Base-by-base conservation (phyloP, 106 monocot genomes). In the Hemerocallis citrina region DNA sequence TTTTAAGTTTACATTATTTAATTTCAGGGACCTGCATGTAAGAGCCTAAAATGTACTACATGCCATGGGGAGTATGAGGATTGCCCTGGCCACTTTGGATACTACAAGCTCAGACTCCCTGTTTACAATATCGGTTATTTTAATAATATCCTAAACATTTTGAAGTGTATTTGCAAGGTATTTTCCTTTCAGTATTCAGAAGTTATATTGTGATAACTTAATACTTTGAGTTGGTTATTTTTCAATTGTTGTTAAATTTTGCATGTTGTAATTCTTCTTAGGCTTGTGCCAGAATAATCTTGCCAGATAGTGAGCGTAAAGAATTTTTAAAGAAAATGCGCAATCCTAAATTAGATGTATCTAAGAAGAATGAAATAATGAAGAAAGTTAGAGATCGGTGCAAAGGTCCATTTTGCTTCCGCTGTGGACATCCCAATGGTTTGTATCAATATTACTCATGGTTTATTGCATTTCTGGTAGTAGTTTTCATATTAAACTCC, bases 131-230 rank as follows among this genome's bases (percentile, higher is more conserved):
- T 92, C 33, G 91, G 98, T 7, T 98, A 81, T 70, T 85, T 98
- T 52, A 85, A 68, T 80, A 51, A 55, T 52, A 82, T 82, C 17
- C 61, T 98, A 25, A 88, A 92, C 48, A 73, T 92, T 43, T 62
- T 98, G 65, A 98, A 98, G 73, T 98, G 98, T 63, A 88, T 98
- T 23, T 98, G 98, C 65, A 98, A 98, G 88, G 98, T 98, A 86
- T 39, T 67, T 72, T 28, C n/a, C n/a, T n/a, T n/a, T n/a, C n/a
- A n/a, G n/a, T n/a, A 2, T 21, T 34, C 7, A 20, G n/a, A n/a
- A n/a, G n/a, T n/a, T n/a, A n/a, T n/a, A n/a, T n/a, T 54, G 31
- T 31, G 4, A 51, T 51, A 28, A 27, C 15, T 3, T 51, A 51
- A 28, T 51, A 51, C 16, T 13, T 51, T 51, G 28, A 28, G 25